A percentile compares a stretch with the other conserved stretches of the same genome.
Evolutionary conservation across 257 asterid species (phyloP).

Genomic region (Lycium barbarum): DNA sequence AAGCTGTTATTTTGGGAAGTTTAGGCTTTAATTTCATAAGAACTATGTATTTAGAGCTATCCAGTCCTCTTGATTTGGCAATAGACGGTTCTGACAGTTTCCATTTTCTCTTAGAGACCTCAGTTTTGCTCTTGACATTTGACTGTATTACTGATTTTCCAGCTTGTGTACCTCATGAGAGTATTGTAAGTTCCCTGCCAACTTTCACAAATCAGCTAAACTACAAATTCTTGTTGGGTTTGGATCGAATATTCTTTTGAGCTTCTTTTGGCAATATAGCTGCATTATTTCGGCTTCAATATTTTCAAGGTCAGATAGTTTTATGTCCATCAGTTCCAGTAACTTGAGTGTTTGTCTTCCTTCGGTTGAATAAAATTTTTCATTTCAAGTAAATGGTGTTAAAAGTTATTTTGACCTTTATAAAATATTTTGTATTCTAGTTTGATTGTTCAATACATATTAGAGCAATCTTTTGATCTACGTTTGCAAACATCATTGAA

Average conservation of each 20-base stretch:
- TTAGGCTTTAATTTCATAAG: too few relatives aligned
- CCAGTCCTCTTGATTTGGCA: too few relatives aligned
- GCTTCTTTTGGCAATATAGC: neutral
- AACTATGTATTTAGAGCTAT: too few relatives aligned
- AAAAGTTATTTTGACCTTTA: neutral
- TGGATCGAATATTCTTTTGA: neutral
- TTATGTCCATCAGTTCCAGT: constrained; percentile 1
- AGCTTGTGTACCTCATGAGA: neutral
- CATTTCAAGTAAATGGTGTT: constrained; percentile 11
- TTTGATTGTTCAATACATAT: neutral
- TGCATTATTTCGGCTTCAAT: neutral
- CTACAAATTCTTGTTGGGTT: neutral
- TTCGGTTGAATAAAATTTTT: neutral
- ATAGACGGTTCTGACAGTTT: too few relatives aligned
- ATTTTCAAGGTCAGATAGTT: neutral
- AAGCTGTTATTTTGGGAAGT: too few relatives aligned
- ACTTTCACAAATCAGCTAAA: neutral
- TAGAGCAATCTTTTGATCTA: neutral
- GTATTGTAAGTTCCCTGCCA: neutral
- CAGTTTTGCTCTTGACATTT: neutral
- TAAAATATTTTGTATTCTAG: neutral
- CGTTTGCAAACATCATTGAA: neutral
- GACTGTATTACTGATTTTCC: neutral
- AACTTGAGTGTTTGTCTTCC: neutral
- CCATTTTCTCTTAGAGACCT: neutral